Evolutionary conservation across 495 filamentous ascomycete genomes (phyloP).

Genomic region (Penicillium daleae): DNA sequence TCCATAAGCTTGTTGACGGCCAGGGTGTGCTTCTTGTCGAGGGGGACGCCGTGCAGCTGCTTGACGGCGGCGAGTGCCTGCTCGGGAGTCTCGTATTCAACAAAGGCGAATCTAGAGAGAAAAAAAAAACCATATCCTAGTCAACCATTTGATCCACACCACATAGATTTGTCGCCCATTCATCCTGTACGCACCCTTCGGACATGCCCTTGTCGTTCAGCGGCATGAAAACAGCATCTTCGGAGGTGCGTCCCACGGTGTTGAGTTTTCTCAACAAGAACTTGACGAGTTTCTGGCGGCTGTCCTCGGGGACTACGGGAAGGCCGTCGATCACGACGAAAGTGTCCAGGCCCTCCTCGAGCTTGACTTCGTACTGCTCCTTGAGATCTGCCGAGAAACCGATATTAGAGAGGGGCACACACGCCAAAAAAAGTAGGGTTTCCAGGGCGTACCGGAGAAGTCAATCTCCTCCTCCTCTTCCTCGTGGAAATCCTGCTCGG

Average conservation of each 20-base stretch:
- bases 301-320: constrained; percentile 79
- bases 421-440: constrained; percentile 19
- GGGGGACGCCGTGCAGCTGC: constrained; percentile 75
- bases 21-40: constrained; percentile 95
- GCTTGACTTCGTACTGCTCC: constrained; percentile 90
- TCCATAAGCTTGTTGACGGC: constrained; percentile 97
- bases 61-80: constrained; percentile 89
- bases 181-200: constrained; percentile 67
- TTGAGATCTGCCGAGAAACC: constrained; percentile 64
- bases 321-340: constrained; percentile 96
- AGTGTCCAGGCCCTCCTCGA: constrained; percentile 92
- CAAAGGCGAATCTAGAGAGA: constrained; percentile 77
- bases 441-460: constrained; percentile 66
- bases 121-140: constrained; percentile 16
- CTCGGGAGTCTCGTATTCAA: constrained; percentile 91
- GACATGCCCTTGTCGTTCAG: constrained; percentile 79
- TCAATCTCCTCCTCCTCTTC: constrained; percentile 92
- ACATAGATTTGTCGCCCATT: not conserved
- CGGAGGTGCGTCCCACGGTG: constrained; percentile 77
- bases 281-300: constrained; percentile 87
- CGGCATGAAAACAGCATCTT: constrained; percentile 92
- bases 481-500: constrained; percentile 82
- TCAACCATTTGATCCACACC: constrained; percentile 9
- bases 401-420: constrained; percentile 39
- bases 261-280: constrained; percentile 91